Percentiles rank a stretch among this genome's conserved stretches.
phyloP scores from a whole-genome alignment of 768 basidiomycete species.

The Amanita rubescens region DNA sequence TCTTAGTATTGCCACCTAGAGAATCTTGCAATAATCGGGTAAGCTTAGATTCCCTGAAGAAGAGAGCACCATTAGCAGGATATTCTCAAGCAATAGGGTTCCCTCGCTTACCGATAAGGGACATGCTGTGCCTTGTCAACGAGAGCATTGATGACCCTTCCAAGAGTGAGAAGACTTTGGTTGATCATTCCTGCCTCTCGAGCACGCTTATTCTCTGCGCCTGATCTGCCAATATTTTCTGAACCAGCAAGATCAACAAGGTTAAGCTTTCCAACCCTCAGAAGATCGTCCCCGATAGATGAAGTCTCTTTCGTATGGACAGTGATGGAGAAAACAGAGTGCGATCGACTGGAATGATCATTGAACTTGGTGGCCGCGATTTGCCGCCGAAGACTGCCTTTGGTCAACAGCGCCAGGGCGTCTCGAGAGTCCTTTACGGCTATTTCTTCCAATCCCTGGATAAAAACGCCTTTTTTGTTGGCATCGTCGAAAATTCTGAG shows the following conservation, averaged over 20 bases:
- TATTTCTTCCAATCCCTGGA: slow-evolving; percentile 91
- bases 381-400: slow-evolving; percentile 87
- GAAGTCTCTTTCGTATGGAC: slow-evolving; percentile 86
- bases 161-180: slow-evolving; percentile 92
- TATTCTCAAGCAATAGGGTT: neutral
- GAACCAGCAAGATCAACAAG: slow-evolving; percentile 96
- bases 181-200: slow-evolving; percentile 99
- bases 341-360: slow-evolving; percentile 94
- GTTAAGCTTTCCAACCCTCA: slow-evolving; percentile 93
- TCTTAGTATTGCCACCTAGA: slow-evolving; percentile 95
- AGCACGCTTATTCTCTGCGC: slow-evolving; percentile 91
- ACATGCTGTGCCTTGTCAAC: slow-evolving; percentile 90
- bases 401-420: slow-evolving; percentile 76
- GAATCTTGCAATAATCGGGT: slow-evolving; percentile 98
- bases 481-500: slow-evolving; percentile 93
- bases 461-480: slow-evolving; percentile 81
- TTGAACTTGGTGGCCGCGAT: slow-evolving; percentile 97
- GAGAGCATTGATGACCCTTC: slow-evolving; percentile 91
- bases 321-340: slow-evolving; percentile 95
- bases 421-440: slow-evolving; percentile 76
- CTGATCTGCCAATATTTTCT: slow-evolving; percentile 93
- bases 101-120: slow-evolving; percentile 70
- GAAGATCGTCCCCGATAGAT: slow-evolving; percentile 73
- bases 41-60: slow-evolving; percentile 84
- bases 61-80: slow-evolving; percentile 2